These are phyloP conservation scores for Penicillium lividum DNA, from an alignment of 495 filamentous ascomycete species.

Conservation along the genomic window DNA sequence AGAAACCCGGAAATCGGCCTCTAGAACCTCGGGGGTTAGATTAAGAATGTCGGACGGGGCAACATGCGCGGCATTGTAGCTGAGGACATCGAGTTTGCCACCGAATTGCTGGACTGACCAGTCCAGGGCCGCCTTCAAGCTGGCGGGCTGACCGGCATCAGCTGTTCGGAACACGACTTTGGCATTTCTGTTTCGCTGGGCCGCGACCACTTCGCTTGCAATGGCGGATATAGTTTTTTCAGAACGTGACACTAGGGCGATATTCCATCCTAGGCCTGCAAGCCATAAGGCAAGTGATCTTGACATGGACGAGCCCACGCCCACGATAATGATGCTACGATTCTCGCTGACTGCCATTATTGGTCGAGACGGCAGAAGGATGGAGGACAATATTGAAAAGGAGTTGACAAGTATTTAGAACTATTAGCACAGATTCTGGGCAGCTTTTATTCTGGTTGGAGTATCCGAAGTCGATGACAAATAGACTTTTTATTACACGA, in stretches of 20 bases:
- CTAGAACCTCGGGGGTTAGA: not conserved
- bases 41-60: not conserved
- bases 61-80: slow-evolving; percentile 21
- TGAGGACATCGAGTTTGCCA: slow-evolving; percentile 14
- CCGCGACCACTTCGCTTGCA: not conserved
- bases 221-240: not conserved
- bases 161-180: not conserved
- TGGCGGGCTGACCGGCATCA: slow-evolving; percentile 5
- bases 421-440: no score
- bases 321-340: slow-evolving; percentile 17
- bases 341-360: slow-evolving; percentile 15
- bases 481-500: no score
- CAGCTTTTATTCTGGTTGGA: no score
- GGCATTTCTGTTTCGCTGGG: not conserved
- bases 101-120: slow-evolving; percentile 13
- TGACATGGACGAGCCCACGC: slow-evolving; percentile 22
- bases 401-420: no score
- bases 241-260: slow-evolving; percentile 19
- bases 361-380: not conserved
- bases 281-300: slow-evolving; percentile 20
- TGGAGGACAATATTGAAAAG: no score
- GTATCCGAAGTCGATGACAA: no score
- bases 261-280: slow-evolving; percentile 18
- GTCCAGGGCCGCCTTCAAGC: slow-evolving; percentile 13
- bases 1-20: not conserved